A percentile compares a stretch with the other conserved stretches of the same genome.
Conservation (phyloP, 2,329 filamentous ascomycete genomes). For the Cylindrodendrum hubeiense region DNA sequence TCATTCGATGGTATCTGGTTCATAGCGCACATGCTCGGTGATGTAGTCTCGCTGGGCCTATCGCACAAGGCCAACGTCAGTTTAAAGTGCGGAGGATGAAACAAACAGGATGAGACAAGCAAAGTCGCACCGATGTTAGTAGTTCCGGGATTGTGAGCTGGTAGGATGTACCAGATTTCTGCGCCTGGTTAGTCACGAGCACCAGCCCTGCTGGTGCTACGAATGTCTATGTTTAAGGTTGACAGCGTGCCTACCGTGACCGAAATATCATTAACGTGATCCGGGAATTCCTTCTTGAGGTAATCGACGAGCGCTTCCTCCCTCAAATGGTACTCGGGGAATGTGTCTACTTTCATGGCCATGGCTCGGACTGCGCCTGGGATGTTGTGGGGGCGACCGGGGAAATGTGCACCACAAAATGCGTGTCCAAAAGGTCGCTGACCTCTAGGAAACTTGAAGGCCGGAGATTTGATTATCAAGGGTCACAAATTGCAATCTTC, state of each 20-base stretch:
- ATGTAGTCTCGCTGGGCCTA: conserved; percentile 8
- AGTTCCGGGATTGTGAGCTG: conserved; percentile 2
- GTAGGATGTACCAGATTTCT: conserved; percentile 5
- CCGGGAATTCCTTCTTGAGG: conserved; percentile 1
- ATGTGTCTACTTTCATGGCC: conserved; percentile 13
- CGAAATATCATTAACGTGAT: not conserved
- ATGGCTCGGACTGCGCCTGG: not conserved
- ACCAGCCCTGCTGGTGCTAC: not conserved
- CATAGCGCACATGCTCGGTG: not conserved
- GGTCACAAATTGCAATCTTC: not conserved
- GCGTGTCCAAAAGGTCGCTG: not conserved
- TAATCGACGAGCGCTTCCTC: not conserved
- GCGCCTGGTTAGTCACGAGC: not conserved
- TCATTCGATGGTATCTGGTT: not conserved
- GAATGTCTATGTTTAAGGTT: not conserved
- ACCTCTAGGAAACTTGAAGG: not conserved
- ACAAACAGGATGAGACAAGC: not conserved
- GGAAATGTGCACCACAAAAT: not conserved
- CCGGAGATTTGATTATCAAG: not conserved
- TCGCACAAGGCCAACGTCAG: not conserved
- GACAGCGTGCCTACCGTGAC: not conserved
- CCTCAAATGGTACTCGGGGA: conserved; percentile 7
- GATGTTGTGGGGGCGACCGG: not conserved
- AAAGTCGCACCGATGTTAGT: not conserved
- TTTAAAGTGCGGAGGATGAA: not conserved